Evolutionary conservation across 768 basidiomycete genomes (phyloP).

Genomic region (Lactarius psammicola): DNA sequence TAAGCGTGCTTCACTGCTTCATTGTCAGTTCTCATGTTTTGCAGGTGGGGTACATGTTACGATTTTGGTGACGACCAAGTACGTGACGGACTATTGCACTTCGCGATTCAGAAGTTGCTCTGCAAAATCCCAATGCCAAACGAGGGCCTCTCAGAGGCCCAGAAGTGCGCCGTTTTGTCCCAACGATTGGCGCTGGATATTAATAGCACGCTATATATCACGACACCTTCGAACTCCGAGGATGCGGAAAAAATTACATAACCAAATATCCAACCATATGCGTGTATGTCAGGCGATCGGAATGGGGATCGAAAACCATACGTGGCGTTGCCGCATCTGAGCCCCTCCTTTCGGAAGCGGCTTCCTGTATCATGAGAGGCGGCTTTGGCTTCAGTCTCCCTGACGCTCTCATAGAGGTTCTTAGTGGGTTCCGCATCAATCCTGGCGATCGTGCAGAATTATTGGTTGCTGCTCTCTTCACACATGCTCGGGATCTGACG

Average conservation of each 20-base stretch:
- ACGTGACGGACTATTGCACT: neutral
- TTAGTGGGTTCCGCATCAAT: neutral
- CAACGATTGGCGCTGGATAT: neutral
- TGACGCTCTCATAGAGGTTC: neutral
- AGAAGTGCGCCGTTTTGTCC: neutral
- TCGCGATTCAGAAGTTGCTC: no score
- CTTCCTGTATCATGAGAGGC: neutral
- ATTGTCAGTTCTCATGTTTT: neutral
- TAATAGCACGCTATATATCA: neutral
- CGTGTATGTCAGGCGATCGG: neutral
- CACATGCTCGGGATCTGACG: neutral
- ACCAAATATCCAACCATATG: constrained; percentile 1
- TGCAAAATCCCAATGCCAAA: no score
- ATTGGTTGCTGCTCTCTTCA: neutral
- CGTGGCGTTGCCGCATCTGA: neutral
- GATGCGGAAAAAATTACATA: neutral
- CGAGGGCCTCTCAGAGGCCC: neutral
- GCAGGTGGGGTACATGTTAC: neutral
- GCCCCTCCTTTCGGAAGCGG: neutral
- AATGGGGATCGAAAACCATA: neutral
- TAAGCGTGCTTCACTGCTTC: no score
- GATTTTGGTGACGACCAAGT: neutral
- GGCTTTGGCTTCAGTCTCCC: neutral
- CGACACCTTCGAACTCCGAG: neutral
- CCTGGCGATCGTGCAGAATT: neutral